Conservation (phyloP, 1,284 basidiomycete genomes). For the Rhodotorula sp. region DNA sequence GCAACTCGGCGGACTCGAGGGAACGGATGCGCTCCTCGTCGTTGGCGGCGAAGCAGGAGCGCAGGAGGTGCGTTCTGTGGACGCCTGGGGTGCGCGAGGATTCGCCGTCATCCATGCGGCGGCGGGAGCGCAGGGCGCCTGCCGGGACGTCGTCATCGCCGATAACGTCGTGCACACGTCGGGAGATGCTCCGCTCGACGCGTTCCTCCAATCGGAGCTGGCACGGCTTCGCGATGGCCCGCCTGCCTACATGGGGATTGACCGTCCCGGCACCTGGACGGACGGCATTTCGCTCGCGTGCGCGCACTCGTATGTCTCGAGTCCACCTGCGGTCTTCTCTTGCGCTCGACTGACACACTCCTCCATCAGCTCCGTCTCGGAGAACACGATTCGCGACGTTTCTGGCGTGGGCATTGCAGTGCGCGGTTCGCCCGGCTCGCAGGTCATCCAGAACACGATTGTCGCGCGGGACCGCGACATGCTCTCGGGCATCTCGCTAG, state of each 20-base stretch:
- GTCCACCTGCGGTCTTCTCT: background rate
- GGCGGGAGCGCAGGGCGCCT: slow-evolving; percentile 29
- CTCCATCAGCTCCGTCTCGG: slow-evolving; percentile 62
- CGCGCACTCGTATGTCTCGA: slow-evolving; percentile 43
- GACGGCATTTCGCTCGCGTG: slow-evolving; percentile 81
- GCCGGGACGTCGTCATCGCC: slow-evolving; percentile 24
- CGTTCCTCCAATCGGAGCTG: slow-evolving; percentile 38
- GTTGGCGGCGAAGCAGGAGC: slow-evolving; percentile 30
- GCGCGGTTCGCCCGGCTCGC: slow-evolving; percentile 28
- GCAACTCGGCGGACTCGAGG: slow-evolving; percentile 29
- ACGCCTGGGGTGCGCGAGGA: slow-evolving; percentile 36
- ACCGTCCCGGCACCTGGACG: slow-evolving; percentile 60
- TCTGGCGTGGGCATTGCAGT: slow-evolving; percentile 59
- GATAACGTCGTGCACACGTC: slow-evolving; percentile 34
- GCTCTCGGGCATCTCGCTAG: slow-evolving; percentile 37
- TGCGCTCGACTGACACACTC: background rate
- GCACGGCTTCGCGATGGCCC: slow-evolving; percentile 31
- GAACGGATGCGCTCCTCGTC: slow-evolving; percentile 33
- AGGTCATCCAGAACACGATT: slow-evolving; percentile 33
- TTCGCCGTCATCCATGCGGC: slow-evolving; percentile 35
- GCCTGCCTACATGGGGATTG: slow-evolving; percentile 22
- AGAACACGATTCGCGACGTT: slow-evolving; percentile 66
- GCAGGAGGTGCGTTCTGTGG: slow-evolving; percentile 25
- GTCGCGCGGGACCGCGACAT: slow-evolving; percentile 37
- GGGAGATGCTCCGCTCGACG: slow-evolving; percentile 37